Conservation (phyloP, 495 filamentous ascomycete species). For the Physcia stellaris region DNA sequence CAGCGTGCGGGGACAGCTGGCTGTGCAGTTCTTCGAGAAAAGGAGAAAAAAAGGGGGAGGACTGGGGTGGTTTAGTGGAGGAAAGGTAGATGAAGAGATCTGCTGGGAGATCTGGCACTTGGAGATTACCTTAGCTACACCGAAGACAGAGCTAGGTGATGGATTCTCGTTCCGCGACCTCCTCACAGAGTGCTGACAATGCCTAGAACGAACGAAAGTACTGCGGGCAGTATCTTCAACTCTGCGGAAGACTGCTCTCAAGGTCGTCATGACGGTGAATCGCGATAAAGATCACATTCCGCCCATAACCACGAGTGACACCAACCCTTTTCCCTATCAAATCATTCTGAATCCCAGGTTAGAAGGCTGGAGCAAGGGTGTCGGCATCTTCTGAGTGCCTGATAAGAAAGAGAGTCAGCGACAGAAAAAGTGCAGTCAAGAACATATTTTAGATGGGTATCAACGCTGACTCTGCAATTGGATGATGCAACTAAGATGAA, state of each 20-base stretch:
- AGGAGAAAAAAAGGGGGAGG: slow-evolving; percentile 53
- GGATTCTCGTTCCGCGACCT: slow-evolving; percentile 1
- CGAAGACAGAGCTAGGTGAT: slow-evolving; percentile 76
- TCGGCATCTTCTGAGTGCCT: slow-evolving; percentile 69
- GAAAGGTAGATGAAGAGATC: slow-evolving; percentile 75
- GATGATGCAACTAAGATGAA: too few species aligned
- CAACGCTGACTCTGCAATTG: too few species aligned
- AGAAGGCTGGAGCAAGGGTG: slow-evolving; percentile 66
- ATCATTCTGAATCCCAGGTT: slow-evolving; percentile 72
- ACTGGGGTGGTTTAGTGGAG: slow-evolving; percentile 48
- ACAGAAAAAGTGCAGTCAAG: too few species aligned
- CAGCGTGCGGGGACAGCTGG: slow-evolving; percentile 61
- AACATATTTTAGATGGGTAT: too few species aligned
- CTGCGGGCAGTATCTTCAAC: slow-evolving; percentile 77
- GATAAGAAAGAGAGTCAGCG: too few species aligned
- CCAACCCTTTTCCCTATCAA: slow-evolving; percentile 89
- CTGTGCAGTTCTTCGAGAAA: slow-evolving; percentile 92
- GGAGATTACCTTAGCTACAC: slow-evolving; percentile 80
- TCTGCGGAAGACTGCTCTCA: slow-evolving; percentile 72
- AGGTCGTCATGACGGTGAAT: slow-evolving; percentile 76
- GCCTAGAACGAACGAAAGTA: slow-evolving; percentile 67
- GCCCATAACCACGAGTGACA: slow-evolving; percentile 83
- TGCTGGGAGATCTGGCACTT: slow-evolving; percentile 95
- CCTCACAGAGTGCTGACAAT: slow-evolving; percentile 1
- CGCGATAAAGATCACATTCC: slow-evolving; percentile 91